These are phyloP conservation scores for Schizochytrium sp. DNA, from an alignment of 108 stramenopile genomes.

Conservation along the genomic window DNA sequence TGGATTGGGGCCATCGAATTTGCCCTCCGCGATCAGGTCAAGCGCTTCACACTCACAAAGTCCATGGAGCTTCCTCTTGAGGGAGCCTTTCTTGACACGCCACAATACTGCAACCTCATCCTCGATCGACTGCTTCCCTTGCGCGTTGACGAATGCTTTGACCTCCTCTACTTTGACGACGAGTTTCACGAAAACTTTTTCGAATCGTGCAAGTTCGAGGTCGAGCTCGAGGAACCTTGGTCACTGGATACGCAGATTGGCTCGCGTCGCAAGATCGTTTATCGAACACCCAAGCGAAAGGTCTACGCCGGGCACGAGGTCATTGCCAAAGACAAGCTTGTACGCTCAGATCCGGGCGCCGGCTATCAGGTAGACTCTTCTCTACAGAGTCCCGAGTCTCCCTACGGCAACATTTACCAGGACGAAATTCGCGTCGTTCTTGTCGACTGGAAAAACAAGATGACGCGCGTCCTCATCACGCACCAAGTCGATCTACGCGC, in stretches of 20 bases:
- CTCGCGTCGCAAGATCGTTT: background rate
- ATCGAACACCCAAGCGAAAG: background rate
- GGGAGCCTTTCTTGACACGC: background rate
- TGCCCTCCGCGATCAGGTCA: background rate
- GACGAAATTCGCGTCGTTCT: conserved; percentile 10
- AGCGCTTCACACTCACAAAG: background rate
- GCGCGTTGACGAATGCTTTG: background rate
- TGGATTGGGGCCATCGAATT: background rate
- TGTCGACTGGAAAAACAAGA: conserved; percentile 7
- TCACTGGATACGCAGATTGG: background rate
- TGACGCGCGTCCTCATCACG: background rate
- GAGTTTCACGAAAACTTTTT: background rate
- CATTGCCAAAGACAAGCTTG: background rate
- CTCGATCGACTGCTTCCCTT: background rate
- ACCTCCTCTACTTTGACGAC: background rate
- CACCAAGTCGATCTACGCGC: background rate
- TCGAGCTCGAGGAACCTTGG: background rate
- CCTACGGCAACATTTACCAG: conserved; percentile 1
- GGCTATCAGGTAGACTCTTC: background rate
- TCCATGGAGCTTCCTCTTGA: background rate
- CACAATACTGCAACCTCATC: background rate
- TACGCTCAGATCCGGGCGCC: background rate
- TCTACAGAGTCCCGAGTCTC: background rate
- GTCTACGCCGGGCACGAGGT: background rate
- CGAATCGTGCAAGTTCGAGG: background rate